Base-by-base conservation (phyloP, 2,329 filamentous ascomycete species). In the Verticillium longisporum region DNA sequence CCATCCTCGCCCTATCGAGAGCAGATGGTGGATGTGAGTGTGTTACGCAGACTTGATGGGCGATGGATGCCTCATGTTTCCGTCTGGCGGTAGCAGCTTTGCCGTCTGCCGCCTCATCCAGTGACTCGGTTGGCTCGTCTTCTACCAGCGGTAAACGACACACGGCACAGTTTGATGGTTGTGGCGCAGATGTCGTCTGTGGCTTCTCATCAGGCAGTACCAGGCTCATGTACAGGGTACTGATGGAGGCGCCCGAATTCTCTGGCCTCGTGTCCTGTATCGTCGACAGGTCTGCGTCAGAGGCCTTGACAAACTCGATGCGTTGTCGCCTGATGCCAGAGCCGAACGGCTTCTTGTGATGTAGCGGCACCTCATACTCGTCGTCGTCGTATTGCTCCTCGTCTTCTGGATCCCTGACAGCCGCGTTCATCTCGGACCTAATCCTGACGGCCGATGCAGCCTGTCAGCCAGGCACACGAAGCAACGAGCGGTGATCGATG, bases 11-110 rank as follows among this genome's bases (percentile, higher is more conserved):
- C 37, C 90, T 82, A 72, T 92, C 87, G 21, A 92, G 76, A 14
- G 87, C 81, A 0, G 89, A 92, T 1, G 90, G 90, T 6, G 88
- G 88, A 62, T 90, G 86, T 0, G 88, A 88, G 69, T 91, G 88
- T 4, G 79, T 72, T 1, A 92, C 77, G 63, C 83, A 87, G 41
- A 90, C 82, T 75, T 92, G 89, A 69, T 93, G 90, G 6, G 87
- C 86, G 60, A 91, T 80, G 36, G 83, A 88, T 32, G 81, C 77
- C 68, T 86, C 83, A 71, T 89, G 89, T 38, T 62, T 68, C 6
- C 62, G 62, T 60, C 58, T 36, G 58, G 70, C 63, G n/a, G 63
- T 60, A 58, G 63, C 59, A 13, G 11, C 55, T 56, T 68, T 18
- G 41, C 33, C 41, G 7, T 32, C 57, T 4, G 31, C 67, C 62